A percentile compares a stretch with the other conserved stretches of the same genome.
phyloP scores from a whole-genome alignment of 495 filamentous ascomycete genomes.

The Massariosphaeria phaeospora region DNA sequence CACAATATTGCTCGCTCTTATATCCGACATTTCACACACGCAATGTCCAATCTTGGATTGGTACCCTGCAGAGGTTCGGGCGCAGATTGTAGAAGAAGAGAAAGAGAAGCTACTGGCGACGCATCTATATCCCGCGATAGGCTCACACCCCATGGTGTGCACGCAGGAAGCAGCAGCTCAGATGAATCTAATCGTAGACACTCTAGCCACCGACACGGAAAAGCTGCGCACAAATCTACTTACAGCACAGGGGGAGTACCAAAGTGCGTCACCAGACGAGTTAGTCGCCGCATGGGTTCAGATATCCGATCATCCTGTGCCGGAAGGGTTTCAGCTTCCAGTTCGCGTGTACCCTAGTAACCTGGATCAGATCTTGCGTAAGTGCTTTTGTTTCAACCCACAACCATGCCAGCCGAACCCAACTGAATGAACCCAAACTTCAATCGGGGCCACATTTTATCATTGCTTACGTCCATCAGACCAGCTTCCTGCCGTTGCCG shows the following conservation, averaged over 20 bases:
- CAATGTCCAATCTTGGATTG: slow-evolving; percentile 43
- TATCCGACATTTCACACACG: slow-evolving; percentile 65
- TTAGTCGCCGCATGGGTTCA: slow-evolving; percentile 45
- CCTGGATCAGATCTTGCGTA: neutral
- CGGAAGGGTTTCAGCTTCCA: slow-evolving; percentile 48
- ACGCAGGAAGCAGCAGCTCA: slow-evolving; percentile 57
- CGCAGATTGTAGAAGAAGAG: slow-evolving; percentile 63
- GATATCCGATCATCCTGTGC: slow-evolving; percentile 51
- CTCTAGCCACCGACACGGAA: slow-evolving; percentile 61
- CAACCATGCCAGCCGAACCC: too few relatives aligned
- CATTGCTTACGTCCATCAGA: slow-evolving; percentile 3
- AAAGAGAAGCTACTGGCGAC: slow-evolving; percentile 55
- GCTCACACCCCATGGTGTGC: slow-evolving; percentile 51
- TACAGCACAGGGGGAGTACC: slow-evolving; percentile 40
- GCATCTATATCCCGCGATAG: slow-evolving; percentile 61
- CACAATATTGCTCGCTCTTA: slow-evolving; percentile 64
- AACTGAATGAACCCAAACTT: too few relatives aligned
- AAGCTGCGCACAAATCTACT: slow-evolving; percentile 53
- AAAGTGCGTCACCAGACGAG: slow-evolving; percentile 9
- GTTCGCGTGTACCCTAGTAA: slow-evolving; percentile 45
- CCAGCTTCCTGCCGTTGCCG: slow-evolving; percentile 25
- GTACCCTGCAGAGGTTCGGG: slow-evolving; percentile 53
- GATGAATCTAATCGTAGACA: slow-evolving; percentile 63
- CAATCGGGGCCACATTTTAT: neutral
- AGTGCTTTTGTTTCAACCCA: too few relatives aligned